Conservation (phyloP, 768 basidiomycete genomes). For the Lyophyllum shimeji region DNA sequence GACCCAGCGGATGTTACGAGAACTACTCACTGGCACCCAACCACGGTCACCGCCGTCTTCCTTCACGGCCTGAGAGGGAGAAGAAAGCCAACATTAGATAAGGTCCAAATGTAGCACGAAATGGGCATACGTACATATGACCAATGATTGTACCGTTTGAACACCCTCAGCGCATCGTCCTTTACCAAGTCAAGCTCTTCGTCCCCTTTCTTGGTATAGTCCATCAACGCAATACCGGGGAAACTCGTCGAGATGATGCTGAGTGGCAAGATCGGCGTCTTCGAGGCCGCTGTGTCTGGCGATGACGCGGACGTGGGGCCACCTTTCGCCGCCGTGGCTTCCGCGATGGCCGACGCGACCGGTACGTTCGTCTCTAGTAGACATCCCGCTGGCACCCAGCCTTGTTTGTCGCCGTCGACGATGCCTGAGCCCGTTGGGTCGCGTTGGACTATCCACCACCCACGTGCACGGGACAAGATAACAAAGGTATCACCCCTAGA, state of each 20-base stretch:
- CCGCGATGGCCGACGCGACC: conserved; percentile 83
- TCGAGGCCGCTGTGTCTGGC: conserved; percentile 41
- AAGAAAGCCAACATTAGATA: neutral
- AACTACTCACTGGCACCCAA: conserved; percentile 81
- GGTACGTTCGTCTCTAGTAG: conserved; percentile 91
- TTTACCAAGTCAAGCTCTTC: conserved; percentile 90
- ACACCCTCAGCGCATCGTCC: conserved; percentile 87
- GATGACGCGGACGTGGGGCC: conserved; percentile 37
- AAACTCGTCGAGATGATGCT: conserved; percentile 98
- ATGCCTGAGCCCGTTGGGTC: conserved; percentile 84
- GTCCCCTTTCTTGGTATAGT: conserved; percentile 90
- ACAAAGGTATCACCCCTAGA: conserved; percentile 89
- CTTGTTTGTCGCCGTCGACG: conserved; percentile 83
- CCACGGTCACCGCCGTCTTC: conserved; percentile 92
- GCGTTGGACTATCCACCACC: conserved; percentile 99
- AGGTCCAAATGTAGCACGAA: conserved; percentile 10
- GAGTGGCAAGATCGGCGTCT: conserved; percentile 83
- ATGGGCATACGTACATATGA: conserved; percentile 63
- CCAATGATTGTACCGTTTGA: conserved; percentile 99
- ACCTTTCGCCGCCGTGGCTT: conserved; percentile 68
- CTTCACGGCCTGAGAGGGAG: conserved; percentile 73
- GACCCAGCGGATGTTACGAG: neutral
- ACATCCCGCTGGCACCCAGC: conserved; percentile 98
- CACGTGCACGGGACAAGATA: conserved; percentile 90
- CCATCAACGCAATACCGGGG: conserved; percentile 95